phyloP scores from a whole-genome alignment of 192 early-diverging fungal genomes.

The Podila epicladia region DNA sequence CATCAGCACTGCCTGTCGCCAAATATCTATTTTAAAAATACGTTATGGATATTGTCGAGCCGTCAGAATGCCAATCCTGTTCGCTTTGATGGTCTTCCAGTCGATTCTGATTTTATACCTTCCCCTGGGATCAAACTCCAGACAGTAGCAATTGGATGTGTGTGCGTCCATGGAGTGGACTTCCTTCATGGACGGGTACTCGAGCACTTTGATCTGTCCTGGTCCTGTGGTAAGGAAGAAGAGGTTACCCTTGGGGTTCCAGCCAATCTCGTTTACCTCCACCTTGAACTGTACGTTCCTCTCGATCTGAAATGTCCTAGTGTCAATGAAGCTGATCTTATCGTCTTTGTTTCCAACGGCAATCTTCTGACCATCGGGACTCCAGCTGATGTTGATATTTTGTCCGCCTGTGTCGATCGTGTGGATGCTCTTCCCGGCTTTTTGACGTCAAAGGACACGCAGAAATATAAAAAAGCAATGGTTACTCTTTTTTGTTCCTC shows the following conservation, averaged over 20 bases:
- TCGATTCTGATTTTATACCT: conserved; percentile 25
- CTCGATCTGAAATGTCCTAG: conserved; percentile 50
- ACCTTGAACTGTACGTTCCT: conserved; percentile 26
- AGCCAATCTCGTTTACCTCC: conserved; percentile 82
- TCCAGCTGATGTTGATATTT: conserved; percentile 90
- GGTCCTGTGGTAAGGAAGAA: conserved; percentile 85
- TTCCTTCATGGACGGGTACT: conserved; percentile 69
- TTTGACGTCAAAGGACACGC: conserved; percentile 1
- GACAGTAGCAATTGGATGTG: conserved; percentile 83
- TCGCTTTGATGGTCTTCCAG: too few relatives aligned
- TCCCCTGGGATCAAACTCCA: conserved; percentile 82
- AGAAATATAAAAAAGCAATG: too few relatives aligned
- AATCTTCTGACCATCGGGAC: conserved; percentile 77
- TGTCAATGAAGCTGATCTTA: conserved; percentile 81
- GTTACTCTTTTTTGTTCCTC: too few relatives aligned
- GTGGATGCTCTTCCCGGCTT: conserved; percentile 64
- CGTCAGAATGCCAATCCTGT: neutral
- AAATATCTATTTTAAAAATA: conserved; percentile 68
- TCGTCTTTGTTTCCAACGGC: conserved; percentile 90
- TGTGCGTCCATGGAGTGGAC: conserved; percentile 71
- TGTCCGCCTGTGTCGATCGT: conserved; percentile 76
- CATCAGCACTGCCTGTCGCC: conserved; percentile 82
- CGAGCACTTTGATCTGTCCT: conserved; percentile 74
- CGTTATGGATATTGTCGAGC: neutral
- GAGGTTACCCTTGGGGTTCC: conserved; percentile 76